Percentiles rank a stretch among this genome's conserved stretches.
Conservation (phyloP, 116 monocot genomes). For the Iris pallida region DNA sequence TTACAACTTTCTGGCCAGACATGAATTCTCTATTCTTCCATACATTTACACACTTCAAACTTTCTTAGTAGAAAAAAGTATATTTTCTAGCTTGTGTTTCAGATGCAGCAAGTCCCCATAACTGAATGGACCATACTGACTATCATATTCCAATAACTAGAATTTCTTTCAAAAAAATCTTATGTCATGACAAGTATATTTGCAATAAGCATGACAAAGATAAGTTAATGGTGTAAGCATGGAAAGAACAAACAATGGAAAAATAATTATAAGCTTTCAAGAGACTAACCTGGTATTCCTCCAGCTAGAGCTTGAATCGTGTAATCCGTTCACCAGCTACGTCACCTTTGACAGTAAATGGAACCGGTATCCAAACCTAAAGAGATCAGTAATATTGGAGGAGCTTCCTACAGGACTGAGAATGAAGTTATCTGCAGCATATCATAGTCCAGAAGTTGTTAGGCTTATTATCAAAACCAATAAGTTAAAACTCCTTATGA, state of each 20-base stretch:
- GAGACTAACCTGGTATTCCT: constrained; percentile 79
- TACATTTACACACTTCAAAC: too few relatives aligned
- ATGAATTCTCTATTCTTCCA: too few relatives aligned
- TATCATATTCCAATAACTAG: too few relatives aligned
- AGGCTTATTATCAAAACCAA: background rate
- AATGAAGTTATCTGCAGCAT: constrained; percentile 82
- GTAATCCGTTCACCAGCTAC: constrained; percentile 91
- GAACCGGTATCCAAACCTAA: constrained; percentile 84
- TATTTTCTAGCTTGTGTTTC: too few relatives aligned
- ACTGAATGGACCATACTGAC: too few relatives aligned
- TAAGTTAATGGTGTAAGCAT: background rate
- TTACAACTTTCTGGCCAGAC: too few relatives aligned
- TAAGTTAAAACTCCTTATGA: background rate
- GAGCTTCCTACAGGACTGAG: constrained; percentile 88
- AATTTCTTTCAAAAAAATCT: too few relatives aligned
- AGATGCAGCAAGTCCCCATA: too few relatives aligned
- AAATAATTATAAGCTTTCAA: background rate
- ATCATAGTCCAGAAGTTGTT: background rate
- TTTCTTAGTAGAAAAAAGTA: too few relatives aligned
- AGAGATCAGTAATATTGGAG: constrained; percentile 77
- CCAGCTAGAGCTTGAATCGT: constrained; percentile 73
- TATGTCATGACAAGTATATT: too few relatives aligned
- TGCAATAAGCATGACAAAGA: too few relatives aligned
- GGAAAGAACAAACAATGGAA: background rate
- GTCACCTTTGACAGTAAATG: constrained; percentile 96